Evolutionary conservation across 2,329 filamentous ascomycete genomes (phyloP).

Genomic region (Colletotrichum paranaense): DNA sequence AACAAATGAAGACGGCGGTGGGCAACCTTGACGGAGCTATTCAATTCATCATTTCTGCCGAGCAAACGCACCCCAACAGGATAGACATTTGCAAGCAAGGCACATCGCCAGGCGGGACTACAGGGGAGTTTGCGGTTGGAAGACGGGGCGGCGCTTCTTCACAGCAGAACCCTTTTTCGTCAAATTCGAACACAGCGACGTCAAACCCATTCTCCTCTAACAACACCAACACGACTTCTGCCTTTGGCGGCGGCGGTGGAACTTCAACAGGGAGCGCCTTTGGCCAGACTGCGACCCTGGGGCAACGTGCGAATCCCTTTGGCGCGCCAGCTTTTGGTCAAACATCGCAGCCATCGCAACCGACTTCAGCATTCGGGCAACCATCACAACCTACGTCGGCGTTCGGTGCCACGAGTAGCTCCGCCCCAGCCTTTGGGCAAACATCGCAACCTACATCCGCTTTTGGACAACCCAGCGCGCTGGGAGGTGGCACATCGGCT

Average conservation of each 20-base stretch:
- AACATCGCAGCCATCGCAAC: slow-evolving; percentile 41
- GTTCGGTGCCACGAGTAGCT: slow-evolving; percentile 47
- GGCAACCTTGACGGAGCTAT: slow-evolving; percentile 78
- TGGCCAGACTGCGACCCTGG: slow-evolving; percentile 44
- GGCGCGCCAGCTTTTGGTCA: slow-evolving; percentile 51
- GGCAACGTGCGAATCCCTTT: slow-evolving; percentile 44
- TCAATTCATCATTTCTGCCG: slow-evolving; percentile 73
- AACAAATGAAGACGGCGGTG: slow-evolving; percentile 79
- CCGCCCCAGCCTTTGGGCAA: slow-evolving; percentile 50
- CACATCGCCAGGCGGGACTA: slow-evolving; percentile 53
- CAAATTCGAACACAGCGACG: slow-evolving; percentile 42
- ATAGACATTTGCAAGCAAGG: slow-evolving; percentile 69
- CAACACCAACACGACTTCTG: slow-evolving; percentile 28
- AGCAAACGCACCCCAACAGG: slow-evolving; percentile 80
- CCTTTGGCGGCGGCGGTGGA: slow-evolving; percentile 52
- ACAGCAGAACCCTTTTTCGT: slow-evolving; percentile 42
- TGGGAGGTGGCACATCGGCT: slow-evolving; percentile 36
- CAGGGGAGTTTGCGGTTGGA: slow-evolving; percentile 57
- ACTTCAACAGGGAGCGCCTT: slow-evolving; percentile 41
- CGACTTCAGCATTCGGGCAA: slow-evolving; percentile 49
- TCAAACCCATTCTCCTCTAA: slow-evolving; percentile 33
- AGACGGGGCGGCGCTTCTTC: slow-evolving; percentile 40
- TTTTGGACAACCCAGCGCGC: slow-evolving; percentile 46
- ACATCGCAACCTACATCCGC: slow-evolving; percentile 44
- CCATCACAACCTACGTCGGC: slow-evolving; percentile 45